Percentiles rank a stretch among this genome's conserved stretches.
Conservation (phyloP, 345 rosid species). For the Gossypium anomalum region DNA sequence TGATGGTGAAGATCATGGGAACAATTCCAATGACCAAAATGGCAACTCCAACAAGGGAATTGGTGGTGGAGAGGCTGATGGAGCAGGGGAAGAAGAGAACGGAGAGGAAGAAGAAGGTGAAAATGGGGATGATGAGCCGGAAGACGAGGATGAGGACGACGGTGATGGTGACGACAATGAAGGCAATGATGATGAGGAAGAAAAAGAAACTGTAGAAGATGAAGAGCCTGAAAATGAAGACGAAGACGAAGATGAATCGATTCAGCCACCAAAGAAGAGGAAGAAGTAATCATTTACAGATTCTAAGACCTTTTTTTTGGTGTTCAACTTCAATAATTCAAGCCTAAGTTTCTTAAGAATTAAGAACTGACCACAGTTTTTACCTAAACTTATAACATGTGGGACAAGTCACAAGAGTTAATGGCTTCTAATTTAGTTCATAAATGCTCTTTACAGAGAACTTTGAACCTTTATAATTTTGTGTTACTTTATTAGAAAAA, state of each 20-base stretch:
- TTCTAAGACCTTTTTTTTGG: too few species aligned
- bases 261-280: slow-evolving; percentile 11
- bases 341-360: too few species aligned
- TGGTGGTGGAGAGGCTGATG: background rate
- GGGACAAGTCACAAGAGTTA: too few species aligned
- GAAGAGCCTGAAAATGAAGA: slow-evolving; percentile 6
- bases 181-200: background rate
- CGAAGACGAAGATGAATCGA: background rate
- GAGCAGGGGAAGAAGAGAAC: slow-evolving; percentile 1
- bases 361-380: too few species aligned
- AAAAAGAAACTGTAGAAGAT: background rate
- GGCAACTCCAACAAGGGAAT: slow-evolving; percentile 8
- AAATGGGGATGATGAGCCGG: background rate
- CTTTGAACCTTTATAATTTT: too few species aligned
- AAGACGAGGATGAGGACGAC: background rate
- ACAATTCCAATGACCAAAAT: background rate
- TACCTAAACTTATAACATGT: too few species aligned
- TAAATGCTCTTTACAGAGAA: too few species aligned
- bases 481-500: too few species aligned
- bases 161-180: background rate
- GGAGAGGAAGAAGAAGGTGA: background rate
- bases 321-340: too few species aligned
- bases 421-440: too few species aligned
- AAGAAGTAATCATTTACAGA: background rate
- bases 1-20: background rate